Evolutionary conservation across 2,329 filamentous ascomycete species (phyloP), one percentile per base, ranked within the genome.

Genomic region (Hymenoscyphus repandus): DNA sequence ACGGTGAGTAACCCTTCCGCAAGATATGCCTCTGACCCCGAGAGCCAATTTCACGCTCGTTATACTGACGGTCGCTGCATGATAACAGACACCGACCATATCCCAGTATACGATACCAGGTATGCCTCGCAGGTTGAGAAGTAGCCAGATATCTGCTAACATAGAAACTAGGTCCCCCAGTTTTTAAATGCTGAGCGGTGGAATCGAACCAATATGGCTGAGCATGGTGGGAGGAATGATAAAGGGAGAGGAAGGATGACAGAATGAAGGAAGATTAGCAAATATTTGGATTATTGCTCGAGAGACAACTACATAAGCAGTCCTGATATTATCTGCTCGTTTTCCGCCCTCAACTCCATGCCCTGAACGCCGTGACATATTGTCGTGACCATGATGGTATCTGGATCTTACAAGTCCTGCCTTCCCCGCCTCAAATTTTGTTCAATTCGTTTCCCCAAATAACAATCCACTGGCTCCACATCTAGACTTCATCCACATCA

Each of bases 21-120:
- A 49, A 61, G 50, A 17, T 71, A 72, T 58, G 65, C 55, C n/a
- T n/a, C n/a, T n/a, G n/a, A n/a, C n/a, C n/a, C n/a, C n/a, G n/a
- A n/a, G n/a, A n/a, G n/a, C n/a, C n/a, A 34, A 66, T 70, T 43
- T 70, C 69, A 5, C 69, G 70, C 45, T 20, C 22, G 22, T 2
- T 11, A 41, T 22, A 42, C n/a, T 33, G 2, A 42, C 39, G 6
- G 6, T 5, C 17, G 7, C 30, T 11, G 27, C 10, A 2, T 27
- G 13, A 4, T n/a, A n/a, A 4, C 7, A 27, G 22, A 30, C n/a
- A 10, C 18, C 32, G 9, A 39, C n/a, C 12, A 20, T 22, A 17
- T 40, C 38, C 6, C 13, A 40, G 32, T 47, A 43, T 43, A 32
- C 7, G 13, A 43, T 43, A n/a, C 40, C 40, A 15, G 40, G 38